A percentile compares a stretch with the other conserved stretches of the same genome.
Evolutionary conservation across 2,329 filamentous ascomycete genomes (phyloP).

Genomic region (Botrytis byssoidea): DNA sequence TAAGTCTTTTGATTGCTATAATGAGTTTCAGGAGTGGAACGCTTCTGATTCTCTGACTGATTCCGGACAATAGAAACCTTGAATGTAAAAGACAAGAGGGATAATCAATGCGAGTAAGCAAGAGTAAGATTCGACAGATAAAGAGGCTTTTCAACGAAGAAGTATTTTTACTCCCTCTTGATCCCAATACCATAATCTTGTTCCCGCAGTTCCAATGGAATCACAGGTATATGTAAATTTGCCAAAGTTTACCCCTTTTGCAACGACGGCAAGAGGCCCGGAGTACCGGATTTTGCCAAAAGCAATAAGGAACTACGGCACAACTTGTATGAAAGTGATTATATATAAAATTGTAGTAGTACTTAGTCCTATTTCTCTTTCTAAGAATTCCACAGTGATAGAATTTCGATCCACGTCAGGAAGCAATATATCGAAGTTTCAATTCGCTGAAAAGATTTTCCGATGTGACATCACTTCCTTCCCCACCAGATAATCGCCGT

Average conservation of each 20-base stretch:
- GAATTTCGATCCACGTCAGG: not conserved
- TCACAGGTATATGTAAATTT: not conserved
- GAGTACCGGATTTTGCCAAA: not conserved
- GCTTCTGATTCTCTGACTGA: not conserved
- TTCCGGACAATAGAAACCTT: not conserved
- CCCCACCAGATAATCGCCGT: slow-evolving; percentile 4
- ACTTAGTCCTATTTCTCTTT: not conserved
- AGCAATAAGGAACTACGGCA: not conserved
- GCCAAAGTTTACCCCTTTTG: not conserved
- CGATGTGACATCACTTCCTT: slow-evolving; percentile 10
- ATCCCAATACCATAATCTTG: not conserved
- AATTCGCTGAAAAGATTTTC: slow-evolving; percentile 18
- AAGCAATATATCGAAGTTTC: not conserved
- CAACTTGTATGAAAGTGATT: not conserved
- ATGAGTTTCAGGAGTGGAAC: not conserved
- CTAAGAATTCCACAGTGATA: not conserved
- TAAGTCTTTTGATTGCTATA: not conserved
- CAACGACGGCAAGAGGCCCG: not conserved
- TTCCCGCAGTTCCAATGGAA: not conserved
- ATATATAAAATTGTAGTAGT: not conserved
- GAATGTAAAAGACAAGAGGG: not conserved
- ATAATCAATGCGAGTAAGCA: not conserved
- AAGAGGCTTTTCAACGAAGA: not conserved
- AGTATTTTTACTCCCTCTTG: not conserved
- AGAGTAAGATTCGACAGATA: not conserved